Percentiles rank a stretch among this genome's conserved stretches.
Evolutionary conservation across 805 yeast species (phyloP).

Genomic region (Spathaspora boniae): DNA sequence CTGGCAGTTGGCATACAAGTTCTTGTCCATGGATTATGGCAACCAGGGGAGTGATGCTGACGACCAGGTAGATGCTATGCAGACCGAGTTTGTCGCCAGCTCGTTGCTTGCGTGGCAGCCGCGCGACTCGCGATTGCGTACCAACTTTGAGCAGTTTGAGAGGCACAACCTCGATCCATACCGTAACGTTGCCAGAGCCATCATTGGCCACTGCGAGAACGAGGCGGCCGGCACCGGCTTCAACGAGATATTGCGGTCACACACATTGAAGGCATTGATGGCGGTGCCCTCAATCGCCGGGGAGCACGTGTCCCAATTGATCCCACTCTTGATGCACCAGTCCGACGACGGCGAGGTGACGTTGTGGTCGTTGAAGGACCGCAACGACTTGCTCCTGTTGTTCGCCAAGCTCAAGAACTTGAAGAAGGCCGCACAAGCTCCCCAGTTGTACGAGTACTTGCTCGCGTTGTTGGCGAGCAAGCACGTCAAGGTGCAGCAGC

Average conservation of each 20-base stretch:
- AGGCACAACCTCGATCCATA: slow-evolving; percentile 25
- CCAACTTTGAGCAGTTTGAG: slow-evolving; percentile 30
- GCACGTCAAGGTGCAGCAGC: slow-evolving; percentile 59
- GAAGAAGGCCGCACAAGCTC: slow-evolving; percentile 48
- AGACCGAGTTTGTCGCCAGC: slow-evolving; percentile 11
- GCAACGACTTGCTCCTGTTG: slow-evolving; percentile 55
- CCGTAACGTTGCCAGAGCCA: slow-evolving; percentile 27
- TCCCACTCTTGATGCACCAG: slow-evolving; percentile 51
- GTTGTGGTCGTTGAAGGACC: slow-evolving; percentile 49
- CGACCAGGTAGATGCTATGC: not conserved
- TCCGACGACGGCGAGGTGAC: slow-evolving; percentile 21
- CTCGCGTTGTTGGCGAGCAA: slow-evolving; percentile 59
- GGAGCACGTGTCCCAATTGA: slow-evolving; percentile 49
- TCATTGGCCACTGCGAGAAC: slow-evolving; percentile 34
- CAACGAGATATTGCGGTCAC: slow-evolving; percentile 49
- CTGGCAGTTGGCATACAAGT: slow-evolving; percentile 52
- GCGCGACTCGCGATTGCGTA: slow-evolving; percentile 42
- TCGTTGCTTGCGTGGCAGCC: slow-evolving; percentile 37
- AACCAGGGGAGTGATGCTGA: slow-evolving; percentile 15
- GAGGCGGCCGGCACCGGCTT: slow-evolving; percentile 34
- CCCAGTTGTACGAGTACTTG: slow-evolving; percentile 51
- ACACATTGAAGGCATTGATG: slow-evolving; percentile 54
- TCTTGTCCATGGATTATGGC: slow-evolving; percentile 23
- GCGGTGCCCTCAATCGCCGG: slow-evolving; percentile 71
- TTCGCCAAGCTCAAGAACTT: slow-evolving; percentile 65